Evolutionary conservation across 2,329 filamentous ascomycete species (phyloP).

Genomic region (Exophiala xenobiotica): DNA sequence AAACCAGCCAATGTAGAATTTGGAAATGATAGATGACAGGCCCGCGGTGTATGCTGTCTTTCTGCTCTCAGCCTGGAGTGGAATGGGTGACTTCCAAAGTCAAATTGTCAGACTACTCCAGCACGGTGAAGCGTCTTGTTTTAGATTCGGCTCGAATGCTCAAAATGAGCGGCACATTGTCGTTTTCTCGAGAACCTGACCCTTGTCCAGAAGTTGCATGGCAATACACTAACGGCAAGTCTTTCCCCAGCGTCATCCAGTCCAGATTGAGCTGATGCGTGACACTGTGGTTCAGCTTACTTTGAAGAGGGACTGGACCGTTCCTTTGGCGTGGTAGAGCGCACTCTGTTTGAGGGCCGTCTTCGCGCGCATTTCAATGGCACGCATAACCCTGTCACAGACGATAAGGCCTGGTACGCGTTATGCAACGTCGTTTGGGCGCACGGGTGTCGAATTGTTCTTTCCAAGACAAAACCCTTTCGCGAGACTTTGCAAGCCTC

Average conservation of each 20-base stretch:
- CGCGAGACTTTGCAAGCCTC: conserved; percentile 1
- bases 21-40: background rate
- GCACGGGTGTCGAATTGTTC: conserved; percentile 9
- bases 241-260: background rate
- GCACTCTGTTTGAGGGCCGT: background rate
- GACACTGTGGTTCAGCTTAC: background rate
- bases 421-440: conserved; percentile 15
- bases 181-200: conserved; percentile 8
- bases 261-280: background rate
- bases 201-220: conserved; percentile 5
- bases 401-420: conserved; percentile 14
- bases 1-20: background rate
- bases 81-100: conserved; percentile 11
- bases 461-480: conserved; percentile 7
- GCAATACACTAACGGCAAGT: conserved; percentile 12
- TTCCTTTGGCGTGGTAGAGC: conserved; percentile 1
- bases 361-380: conserved; percentile 8
- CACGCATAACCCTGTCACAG: background rate
- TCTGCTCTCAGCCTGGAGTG: conserved; percentile 10
- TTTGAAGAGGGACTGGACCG: conserved; percentile 3
- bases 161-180: conserved; percentile 8
- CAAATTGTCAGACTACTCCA: conserved; percentile 4
- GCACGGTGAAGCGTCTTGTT: conserved; percentile 4
- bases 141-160: conserved; percentile 6
- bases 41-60: conserved; percentile 14